Percentiles rank a stretch among this genome's conserved stretches.
These are phyloP conservation scores for Gnaphalium uliginosum DNA, from an alignment of 129 eudicot species.

Conservation along the genomic window DNA sequence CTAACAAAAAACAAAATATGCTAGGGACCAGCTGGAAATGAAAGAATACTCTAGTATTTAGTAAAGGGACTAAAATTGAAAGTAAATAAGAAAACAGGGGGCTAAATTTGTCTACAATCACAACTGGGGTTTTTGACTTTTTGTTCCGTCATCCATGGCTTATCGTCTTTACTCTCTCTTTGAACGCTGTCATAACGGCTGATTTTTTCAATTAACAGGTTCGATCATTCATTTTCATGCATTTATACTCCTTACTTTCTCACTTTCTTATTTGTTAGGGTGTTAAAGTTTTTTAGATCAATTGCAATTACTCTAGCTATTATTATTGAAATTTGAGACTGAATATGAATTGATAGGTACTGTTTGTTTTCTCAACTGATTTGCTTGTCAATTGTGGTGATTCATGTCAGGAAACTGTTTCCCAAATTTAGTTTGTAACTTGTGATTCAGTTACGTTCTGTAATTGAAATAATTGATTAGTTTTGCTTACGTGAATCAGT, in stretches of 20 bases:
- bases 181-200: slow-evolving; percentile 13
- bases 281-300: slow-evolving; percentile 8
- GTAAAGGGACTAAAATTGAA: slow-evolving; percentile 8
- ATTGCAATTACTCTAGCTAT: neutral
- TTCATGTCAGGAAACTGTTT: neutral
- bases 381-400: neutral
- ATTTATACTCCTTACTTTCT: neutral
- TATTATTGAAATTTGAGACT: neutral
- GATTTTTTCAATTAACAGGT: slow-evolving; percentile 27
- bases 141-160: slow-evolving; percentile 31
- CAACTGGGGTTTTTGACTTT: slow-evolving; percentile 31
- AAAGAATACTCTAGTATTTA: neutral
- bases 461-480: too few relatives aligned
- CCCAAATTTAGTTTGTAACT: neutral
- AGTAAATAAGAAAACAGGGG: slow-evolving; percentile 19
- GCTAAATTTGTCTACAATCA: slow-evolving; percentile 20
- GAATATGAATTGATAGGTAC: neutral
- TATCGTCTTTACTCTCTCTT: slow-evolving; percentile 5
- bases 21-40: neutral
- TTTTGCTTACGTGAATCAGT: neutral
- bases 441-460: too few relatives aligned
- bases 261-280: slow-evolving; percentile 14
- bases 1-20: too few relatives aligned
- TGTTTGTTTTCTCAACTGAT: neutral
- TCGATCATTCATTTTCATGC: neutral